These are phyloP conservation scores for Aspergillus proliferans DNA, from an alignment of 2,329 filamentous ascomycete species.

Conservation along the genomic window DNA sequence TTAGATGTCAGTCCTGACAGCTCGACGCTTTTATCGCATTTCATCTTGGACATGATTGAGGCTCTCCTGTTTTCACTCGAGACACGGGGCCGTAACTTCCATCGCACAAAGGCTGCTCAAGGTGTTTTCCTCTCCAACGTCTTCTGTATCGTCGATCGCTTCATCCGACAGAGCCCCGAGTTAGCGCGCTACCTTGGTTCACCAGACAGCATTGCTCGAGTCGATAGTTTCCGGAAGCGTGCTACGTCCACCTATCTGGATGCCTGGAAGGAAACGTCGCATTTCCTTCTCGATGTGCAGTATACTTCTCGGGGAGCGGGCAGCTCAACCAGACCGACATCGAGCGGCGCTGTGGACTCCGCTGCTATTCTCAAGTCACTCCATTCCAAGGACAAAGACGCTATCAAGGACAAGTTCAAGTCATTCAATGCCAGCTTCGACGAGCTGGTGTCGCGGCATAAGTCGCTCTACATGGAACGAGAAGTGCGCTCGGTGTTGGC, in stretches of 20 bases:
- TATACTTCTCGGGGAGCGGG: conserved; percentile 68
- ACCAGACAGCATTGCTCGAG: conserved; percentile 56
- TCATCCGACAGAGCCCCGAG: conserved; percentile 69
- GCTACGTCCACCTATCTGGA: conserved; percentile 75
- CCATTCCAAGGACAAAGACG: conserved; percentile 85
- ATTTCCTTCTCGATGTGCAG: conserved; percentile 80
- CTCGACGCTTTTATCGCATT: conserved; percentile 79
- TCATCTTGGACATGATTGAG: conserved; percentile 84
- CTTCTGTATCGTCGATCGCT: conserved; percentile 74
- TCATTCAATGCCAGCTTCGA: conserved; percentile 88
- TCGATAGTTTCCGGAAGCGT: conserved; percentile 84
- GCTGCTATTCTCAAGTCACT: conserved; percentile 76
- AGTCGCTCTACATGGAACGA: conserved; percentile 78
- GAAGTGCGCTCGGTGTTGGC: conserved; percentile 77
- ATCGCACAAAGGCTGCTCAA: conserved; percentile 70
- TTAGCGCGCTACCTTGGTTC: conserved; percentile 62
- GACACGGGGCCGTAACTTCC: conserved; percentile 62
- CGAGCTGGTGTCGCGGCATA: conserved; percentile 76
- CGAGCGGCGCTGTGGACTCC: conserved; percentile 62
- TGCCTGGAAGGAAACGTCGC: conserved; percentile 80
- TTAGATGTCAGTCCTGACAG: conserved; percentile 89
- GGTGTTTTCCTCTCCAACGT: conserved; percentile 91
- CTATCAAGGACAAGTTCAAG: conserved; percentile 92
- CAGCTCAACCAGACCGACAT: conserved; percentile 57
- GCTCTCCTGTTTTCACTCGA: conserved; percentile 69